Evolutionary conservation across 306 rosid genomes (phyloP).

Genomic region (Prunus fruticosa): DNA sequence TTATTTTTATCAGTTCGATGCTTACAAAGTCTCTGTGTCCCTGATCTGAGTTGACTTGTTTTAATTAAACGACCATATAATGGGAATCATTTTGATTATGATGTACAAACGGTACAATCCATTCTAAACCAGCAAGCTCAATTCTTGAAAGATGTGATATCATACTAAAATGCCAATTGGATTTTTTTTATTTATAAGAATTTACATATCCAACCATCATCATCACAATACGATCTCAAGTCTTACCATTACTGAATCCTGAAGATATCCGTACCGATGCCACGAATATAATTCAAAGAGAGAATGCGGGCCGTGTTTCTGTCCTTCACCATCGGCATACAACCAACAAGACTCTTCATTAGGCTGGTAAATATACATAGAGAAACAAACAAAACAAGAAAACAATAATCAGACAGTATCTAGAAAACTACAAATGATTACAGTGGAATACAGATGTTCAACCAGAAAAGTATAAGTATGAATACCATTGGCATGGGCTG

Average conservation of each 20-base stretch:
- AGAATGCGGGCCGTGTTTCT: constrained; percentile 78
- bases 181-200: neutral
- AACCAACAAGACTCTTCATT: constrained; percentile 72
- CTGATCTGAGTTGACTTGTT: neutral
- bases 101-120: neutral
- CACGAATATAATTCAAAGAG: constrained; percentile 65
- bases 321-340: constrained; percentile 69
- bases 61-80: neutral
- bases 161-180: neutral
- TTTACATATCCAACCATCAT: constrained; percentile 10
- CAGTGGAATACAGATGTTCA: neutral
- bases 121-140: neutral
- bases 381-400: neutral
- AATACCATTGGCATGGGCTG: constrained; percentile 29
- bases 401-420: constrained; percentile 8
- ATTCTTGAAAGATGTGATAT: neutral
- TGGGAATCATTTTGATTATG: neutral
- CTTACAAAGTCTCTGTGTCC: neutral
- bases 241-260: constrained; percentile 69
- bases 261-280: constrained; percentile 73
- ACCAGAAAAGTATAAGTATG: neutral
- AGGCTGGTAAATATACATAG: constrained; percentile 35
- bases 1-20: neutral
- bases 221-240: constrained; percentile 6
- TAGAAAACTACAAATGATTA: neutral